A percentile compares a stretch with the other conserved stretches of the same genome.
Evolutionary conservation across 352 stramenopile species (phyloP).

Genomic region (Vaucheria bursata): DNA sequence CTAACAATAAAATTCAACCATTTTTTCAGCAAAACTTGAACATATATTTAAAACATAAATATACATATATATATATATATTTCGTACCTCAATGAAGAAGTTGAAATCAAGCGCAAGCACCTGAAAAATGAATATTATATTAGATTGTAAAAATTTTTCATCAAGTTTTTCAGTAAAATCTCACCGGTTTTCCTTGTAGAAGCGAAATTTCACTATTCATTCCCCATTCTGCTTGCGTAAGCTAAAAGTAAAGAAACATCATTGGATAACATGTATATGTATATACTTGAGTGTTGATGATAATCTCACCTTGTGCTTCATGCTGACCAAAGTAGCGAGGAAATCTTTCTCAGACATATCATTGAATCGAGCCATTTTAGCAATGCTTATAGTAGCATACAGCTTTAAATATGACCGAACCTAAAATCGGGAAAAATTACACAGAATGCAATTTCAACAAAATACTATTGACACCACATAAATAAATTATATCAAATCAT

Average conservation of each 20-base stretch:
- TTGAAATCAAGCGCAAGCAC: constrained; percentile 44
- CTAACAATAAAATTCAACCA: not conserved
- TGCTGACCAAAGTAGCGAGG: constrained; percentile 40
- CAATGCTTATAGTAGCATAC: constrained; percentile 44
- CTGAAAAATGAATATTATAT: too few species aligned
- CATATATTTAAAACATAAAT: too few species aligned
- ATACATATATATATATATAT: not conserved
- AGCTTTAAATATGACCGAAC: constrained; percentile 49
- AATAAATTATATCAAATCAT: too few species aligned
- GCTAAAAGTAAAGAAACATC: constrained; percentile 6
- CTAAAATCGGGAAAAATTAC: too few species aligned
- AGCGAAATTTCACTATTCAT: constrained; percentile 30
- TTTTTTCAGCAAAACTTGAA: not conserved
- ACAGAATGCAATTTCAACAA: too few species aligned
- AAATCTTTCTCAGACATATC: constrained; percentile 27
- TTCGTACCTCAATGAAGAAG: constrained; percentile 41
- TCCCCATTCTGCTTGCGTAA: constrained; percentile 35
- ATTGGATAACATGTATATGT: not conserved
- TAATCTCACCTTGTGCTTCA: constrained; percentile 47
- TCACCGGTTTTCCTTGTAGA: constrained; percentile 29
- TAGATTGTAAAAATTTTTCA: too few species aligned
- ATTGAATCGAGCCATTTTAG: constrained; percentile 47
- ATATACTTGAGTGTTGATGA: not conserved
- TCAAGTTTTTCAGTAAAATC: not conserved
- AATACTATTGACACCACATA: too few species aligned